Conservation (phyloP, 1,284 basidiomycete genomes). For the Gomphus sp. region DNA sequence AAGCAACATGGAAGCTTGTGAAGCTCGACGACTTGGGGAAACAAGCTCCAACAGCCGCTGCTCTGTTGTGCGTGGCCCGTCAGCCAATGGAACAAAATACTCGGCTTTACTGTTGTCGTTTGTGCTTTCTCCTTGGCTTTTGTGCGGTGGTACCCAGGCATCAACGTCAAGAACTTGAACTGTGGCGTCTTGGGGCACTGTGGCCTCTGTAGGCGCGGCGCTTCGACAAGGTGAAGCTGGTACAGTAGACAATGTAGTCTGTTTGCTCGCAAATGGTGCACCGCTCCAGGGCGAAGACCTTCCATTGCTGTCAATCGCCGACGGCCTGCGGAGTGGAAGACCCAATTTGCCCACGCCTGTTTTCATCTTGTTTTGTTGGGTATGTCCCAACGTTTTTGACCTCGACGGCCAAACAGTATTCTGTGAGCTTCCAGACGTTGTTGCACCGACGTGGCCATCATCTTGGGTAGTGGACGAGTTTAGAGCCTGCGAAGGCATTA, state of each 20-base stretch:
- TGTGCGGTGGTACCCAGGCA: not conserved
- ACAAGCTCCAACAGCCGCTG: not conserved
- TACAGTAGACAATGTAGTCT: constrained; percentile 1
- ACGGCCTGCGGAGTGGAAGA: constrained; percentile 2
- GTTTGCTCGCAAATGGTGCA: constrained; percentile 2
- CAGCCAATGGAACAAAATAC: constrained; percentile 2
- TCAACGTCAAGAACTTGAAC: constrained; percentile 2
- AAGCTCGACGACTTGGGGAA: constrained; percentile 10
- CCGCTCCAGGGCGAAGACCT: not conserved
- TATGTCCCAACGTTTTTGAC: not conserved
- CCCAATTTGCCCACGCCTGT: not conserved
- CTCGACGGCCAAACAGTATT: not conserved
- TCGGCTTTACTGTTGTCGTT: not conserved
- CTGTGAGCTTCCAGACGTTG: not conserved
- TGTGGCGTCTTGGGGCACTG: not conserved
- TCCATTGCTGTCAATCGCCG: not conserved
- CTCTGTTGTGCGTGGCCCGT: not conserved
- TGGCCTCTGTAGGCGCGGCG: not conserved
- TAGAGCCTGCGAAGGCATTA: not conserved
- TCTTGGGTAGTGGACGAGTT: not conserved
- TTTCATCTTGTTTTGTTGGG: not conserved
- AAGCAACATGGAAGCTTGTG: constrained; percentile 7
- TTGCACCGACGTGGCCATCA: not conserved
- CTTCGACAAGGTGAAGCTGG: constrained; percentile 1
- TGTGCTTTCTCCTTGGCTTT: not conserved